These are phyloP conservation scores for Cercospora beticola DNA, from an alignment of 2,329 filamentous ascomycete species.

Conservation along the genomic window DNA sequence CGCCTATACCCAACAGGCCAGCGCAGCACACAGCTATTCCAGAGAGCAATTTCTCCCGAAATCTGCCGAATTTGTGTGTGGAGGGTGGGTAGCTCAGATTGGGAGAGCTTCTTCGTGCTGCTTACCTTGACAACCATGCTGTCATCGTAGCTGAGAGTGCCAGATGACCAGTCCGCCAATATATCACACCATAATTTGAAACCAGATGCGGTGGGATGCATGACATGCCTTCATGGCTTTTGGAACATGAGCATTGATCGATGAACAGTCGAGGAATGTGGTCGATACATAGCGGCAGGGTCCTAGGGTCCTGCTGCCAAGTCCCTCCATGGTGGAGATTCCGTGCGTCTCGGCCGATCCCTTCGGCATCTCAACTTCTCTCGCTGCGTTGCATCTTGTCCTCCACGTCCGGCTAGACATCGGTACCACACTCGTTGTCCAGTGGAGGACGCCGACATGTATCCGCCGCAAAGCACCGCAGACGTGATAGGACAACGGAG, in stretches of 20 bases:
- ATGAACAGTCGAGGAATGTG: background rate
- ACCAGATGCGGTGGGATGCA: background rate
- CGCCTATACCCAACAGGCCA: background rate
- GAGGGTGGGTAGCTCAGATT: background rate
- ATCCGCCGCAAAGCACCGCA: background rate
- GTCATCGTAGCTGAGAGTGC: background rate
- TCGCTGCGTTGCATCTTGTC: background rate
- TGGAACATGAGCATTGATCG: background rate
- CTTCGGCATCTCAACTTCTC: background rate
- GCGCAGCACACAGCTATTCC: background rate
- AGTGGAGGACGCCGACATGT: slow-evolving; percentile 1
- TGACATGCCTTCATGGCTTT: background rate
- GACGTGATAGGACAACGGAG: background rate
- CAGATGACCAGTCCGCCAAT: background rate
- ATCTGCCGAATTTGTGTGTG: background rate
- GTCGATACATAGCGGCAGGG: background rate
- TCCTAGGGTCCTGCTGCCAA: background rate
- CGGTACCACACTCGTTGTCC: background rate
- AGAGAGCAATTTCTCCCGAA: background rate
- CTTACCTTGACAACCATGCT: background rate
- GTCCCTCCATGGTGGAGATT: background rate
- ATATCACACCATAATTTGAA: background rate
- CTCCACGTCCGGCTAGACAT: background rate
- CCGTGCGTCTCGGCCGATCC: background rate
- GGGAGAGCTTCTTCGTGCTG: background rate